These are phyloP conservation scores for Yarrowia divulgata DNA, from an alignment of 805 yeast species.

Conservation along the genomic window DNA sequence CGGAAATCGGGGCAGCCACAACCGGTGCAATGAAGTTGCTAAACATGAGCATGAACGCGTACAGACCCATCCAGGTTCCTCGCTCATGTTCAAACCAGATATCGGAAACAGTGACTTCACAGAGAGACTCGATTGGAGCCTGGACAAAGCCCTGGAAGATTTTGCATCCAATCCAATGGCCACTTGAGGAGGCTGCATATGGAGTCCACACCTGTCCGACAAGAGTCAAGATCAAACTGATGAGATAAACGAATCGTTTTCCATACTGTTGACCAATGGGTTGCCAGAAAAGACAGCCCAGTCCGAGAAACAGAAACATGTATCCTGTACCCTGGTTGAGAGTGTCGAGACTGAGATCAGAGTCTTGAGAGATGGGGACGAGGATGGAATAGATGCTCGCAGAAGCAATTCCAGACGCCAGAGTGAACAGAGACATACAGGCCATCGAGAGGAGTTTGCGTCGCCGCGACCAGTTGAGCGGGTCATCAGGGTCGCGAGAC, in stretches of 20 bases:
- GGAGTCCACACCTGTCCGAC: constrained; percentile 56
- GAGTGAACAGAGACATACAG: constrained; percentile 51
- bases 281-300: constrained; percentile 60
- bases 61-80: constrained; percentile 73
- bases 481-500: constrained; percentile 72
- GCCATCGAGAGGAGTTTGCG: constrained; percentile 59
- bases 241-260: constrained; percentile 55
- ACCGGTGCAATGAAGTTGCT: constrained; percentile 19
- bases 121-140: constrained; percentile 80
- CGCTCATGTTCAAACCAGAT: constrained; percentile 79
- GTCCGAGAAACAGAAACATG: constrained; percentile 59
- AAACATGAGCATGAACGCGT: constrained; percentile 65
- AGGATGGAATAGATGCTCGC: constrained; percentile 59
- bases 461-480: constrained; percentile 65
- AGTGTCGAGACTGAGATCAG: constrained; percentile 52
- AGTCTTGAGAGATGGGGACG: constrained; percentile 52
- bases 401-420: constrained; percentile 57
- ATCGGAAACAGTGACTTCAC: constrained; percentile 71
- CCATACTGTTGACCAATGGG: constrained; percentile 61
- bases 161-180: constrained; percentile 53
- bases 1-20: constrained; percentile 7
- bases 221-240: constrained; percentile 53
- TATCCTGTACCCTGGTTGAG: constrained; percentile 60
- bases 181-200: constrained; percentile 50
- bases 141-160: constrained; percentile 62